Percentiles rank a stretch among this genome's conserved stretches.
These are phyloP conservation scores for Nakazawaea anatomiae DNA, from an alignment of 805 yeast genomes.

Conservation along the genomic window DNA sequence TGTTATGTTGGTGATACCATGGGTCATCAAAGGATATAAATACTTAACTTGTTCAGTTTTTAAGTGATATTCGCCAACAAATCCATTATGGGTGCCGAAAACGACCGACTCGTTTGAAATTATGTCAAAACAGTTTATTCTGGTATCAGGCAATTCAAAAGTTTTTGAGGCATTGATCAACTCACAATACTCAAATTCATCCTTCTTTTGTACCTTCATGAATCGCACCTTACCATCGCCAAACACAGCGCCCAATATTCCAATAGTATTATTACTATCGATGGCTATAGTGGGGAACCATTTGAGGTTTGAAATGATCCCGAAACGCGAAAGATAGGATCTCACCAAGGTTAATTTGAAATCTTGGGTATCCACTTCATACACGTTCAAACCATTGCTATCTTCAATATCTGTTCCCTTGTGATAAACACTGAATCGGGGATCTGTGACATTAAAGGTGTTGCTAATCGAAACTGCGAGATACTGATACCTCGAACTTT, in stretches of 20 bases:
- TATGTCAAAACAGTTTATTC: constrained; percentile 45
- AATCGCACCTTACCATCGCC: constrained; percentile 55
- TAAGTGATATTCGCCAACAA: constrained; percentile 49
- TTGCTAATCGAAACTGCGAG: constrained; percentile 48
- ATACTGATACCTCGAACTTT: constrained; percentile 24
- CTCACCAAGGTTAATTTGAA: constrained; percentile 23
- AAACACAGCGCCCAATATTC: constrained; percentile 45
- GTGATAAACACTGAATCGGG: constrained; percentile 21
- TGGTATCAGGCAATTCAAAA: constrained; percentile 19
- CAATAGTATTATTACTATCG: constrained; percentile 27
- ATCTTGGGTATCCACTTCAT: constrained; percentile 27
- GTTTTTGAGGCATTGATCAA: constrained; percentile 20
- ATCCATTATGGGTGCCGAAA: constrained; percentile 57
- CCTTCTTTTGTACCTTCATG: constrained; percentile 26
- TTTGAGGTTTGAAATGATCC: constrained; percentile 35
- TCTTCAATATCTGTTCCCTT: constrained; percentile 9
- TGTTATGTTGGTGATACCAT: constrained; percentile 13
- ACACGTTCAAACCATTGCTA: constrained; percentile 37
- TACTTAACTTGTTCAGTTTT: background rate
- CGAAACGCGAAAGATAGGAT: constrained; percentile 33
- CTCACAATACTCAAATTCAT: constrained; percentile 13
- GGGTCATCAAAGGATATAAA: constrained; percentile 19
- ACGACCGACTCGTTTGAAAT: constrained; percentile 36
- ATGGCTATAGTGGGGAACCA: constrained; percentile 26
- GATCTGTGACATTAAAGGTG: constrained; percentile 21